Evolutionary conservation across 495 filamentous ascomycete genomes (phyloP).

Genomic region (Penicillium pancosmium): DNA sequence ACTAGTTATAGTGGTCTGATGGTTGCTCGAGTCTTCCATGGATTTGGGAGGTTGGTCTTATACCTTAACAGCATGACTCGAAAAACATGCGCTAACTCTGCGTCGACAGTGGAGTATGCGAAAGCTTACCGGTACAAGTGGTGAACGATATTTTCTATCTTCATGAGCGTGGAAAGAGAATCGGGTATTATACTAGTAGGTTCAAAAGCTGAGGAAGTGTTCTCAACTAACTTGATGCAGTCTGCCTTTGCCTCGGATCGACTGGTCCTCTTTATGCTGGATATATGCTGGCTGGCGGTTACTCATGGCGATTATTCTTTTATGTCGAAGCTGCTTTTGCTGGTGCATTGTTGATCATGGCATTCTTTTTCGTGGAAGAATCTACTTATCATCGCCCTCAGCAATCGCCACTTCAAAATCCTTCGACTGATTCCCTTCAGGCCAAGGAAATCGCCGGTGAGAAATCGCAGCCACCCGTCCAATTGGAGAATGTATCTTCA

Average conservation of each 20-base stretch:
- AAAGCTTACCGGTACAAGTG: constrained; percentile 63
- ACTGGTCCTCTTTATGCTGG: constrained; percentile 62
- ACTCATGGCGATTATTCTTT: constrained; percentile 66
- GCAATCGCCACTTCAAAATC: constrained; percentile 2
- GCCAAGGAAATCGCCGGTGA: background rate
- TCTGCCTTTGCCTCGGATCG: constrained; percentile 61
- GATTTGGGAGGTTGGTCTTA: constrained; percentile 42
- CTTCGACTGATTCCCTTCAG: background rate
- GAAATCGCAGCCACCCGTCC: constrained; percentile 3
- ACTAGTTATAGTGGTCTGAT: constrained; percentile 56
- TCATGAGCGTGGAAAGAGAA: constrained; percentile 59
- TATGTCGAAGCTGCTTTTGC: constrained; percentile 66
- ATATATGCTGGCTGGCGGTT: constrained; percentile 65
- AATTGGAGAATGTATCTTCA: constrained; percentile 19
- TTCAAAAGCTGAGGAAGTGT: background rate
- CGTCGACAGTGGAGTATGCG: constrained; percentile 54
- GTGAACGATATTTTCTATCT: constrained; percentile 71
- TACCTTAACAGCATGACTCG: background rate
- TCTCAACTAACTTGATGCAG: constrained; percentile 23
- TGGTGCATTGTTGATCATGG: constrained; percentile 53
- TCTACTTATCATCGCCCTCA: constrained; percentile 55
- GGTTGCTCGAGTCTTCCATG: constrained; percentile 56
- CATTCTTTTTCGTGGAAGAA: constrained; percentile 66
- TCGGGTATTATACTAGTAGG: constrained; percentile 61
- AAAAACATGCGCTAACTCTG: background rate